phyloP scores from a whole-genome alignment of 306 rosid species.

The Elaeagnus macrophylla region DNA sequence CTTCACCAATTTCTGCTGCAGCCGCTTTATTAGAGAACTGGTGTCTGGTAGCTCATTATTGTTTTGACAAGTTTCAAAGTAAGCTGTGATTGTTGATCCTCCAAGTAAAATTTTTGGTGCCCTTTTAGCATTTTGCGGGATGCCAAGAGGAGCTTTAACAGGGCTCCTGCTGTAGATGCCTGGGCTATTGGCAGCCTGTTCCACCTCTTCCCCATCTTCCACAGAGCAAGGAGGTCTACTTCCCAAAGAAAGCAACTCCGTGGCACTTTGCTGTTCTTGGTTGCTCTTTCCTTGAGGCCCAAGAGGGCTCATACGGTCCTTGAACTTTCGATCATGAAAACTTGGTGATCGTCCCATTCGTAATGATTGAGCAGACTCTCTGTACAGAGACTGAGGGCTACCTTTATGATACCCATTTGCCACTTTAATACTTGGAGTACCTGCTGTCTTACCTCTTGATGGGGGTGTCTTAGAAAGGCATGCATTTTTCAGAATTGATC shows the following conservation, averaged over 20 bases:
- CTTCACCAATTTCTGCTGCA: conserved; percentile 61
- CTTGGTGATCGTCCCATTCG: conserved; percentile 42
- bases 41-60: conserved; percentile 67
- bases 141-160: conserved; percentile 89
- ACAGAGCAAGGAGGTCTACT: conserved; percentile 96
- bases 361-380: conserved; percentile 41
- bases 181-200: conserved; percentile 79
- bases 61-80: conserved; percentile 55
- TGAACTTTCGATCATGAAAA: conserved; percentile 30
- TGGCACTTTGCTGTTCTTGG: conserved; percentile 78
- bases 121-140: conserved; percentile 43
- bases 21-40: conserved; percentile 46
- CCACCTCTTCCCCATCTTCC: conserved; percentile 99
- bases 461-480: conserved; percentile 66
- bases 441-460: conserved; percentile 26
- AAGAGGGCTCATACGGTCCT: conserved; percentile 47
- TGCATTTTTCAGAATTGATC: conserved; percentile 65
- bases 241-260: conserved; percentile 86
- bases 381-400: conserved; percentile 35
- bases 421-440: conserved; percentile 29
- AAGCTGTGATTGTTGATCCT: conserved; percentile 28
- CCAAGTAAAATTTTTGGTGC: conserved; percentile 43
- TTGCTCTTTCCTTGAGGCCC: conserved; percentile 57
- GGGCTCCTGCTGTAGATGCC: conserved; percentile 86
- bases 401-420: conserved; percentile 38